Conservation (phyloP, 108 stramenopile genomes). For the Skeletonema menzelii region DNA sequence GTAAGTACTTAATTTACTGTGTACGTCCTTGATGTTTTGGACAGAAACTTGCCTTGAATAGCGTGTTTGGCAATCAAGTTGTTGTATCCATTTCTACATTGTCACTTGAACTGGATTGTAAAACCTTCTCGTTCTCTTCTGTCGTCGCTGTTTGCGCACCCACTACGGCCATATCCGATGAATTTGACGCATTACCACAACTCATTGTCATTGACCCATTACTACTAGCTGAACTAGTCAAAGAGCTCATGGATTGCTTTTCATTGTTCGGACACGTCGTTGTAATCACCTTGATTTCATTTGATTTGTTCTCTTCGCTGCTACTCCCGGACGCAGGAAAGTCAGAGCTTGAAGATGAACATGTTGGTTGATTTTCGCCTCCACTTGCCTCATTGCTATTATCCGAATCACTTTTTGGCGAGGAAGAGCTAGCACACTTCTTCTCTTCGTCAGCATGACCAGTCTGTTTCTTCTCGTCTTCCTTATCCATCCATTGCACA, state of each 20-base stretch:
- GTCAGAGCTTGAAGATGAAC: conserved; percentile 13
- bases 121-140: neutral
- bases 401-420: neutral
- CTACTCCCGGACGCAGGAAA: neutral
- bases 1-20: no score
- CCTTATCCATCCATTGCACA: conserved; percentile 53
- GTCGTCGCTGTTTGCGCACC: neutral
- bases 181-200: conserved; percentile 5
- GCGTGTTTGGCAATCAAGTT: neutral
- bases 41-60: neutral
- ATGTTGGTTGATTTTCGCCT: neutral
- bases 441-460: neutral
- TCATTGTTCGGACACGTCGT: conserved; percentile 6
- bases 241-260: conserved; percentile 27
- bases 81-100: neutral
- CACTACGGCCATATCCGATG: conserved; percentile 1
- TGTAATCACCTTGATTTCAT: neutral
- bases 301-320: conserved; percentile 13
- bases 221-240: conserved; percentile 23
- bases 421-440: neutral
- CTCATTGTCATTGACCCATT: conserved; percentile 44
- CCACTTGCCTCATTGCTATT: conserved; percentile 3
- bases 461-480: neutral
- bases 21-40: neutral
- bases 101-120: neutral